These are phyloP conservation scores for Prunella vulgaris DNA, from an alignment of 257 asterid genomes.

Conservation along the genomic window DNA sequence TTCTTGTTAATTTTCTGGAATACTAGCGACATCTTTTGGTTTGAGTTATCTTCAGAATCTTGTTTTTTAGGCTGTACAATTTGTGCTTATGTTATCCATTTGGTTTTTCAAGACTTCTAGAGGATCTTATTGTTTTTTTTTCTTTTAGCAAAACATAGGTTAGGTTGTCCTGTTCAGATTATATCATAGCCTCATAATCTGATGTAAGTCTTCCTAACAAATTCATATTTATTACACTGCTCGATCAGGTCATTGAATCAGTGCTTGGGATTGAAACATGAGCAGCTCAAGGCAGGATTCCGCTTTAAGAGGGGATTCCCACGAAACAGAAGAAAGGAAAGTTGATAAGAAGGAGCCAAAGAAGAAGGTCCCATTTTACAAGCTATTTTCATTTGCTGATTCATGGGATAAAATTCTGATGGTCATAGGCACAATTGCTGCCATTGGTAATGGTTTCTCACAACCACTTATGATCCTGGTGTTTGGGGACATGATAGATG, in stretches of 20 bases:
- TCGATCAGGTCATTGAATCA: background rate
- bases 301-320: background rate
- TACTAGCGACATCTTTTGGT: background rate
- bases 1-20: background rate
- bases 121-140: background rate
- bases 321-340: background rate
- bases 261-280: background rate
- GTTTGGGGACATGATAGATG: conserved; percentile 31
- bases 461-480: conserved; percentile 33
- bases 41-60: background rate
- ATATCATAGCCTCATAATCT: background rate
- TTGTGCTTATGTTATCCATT: no score
- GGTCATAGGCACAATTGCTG: conserved; percentile 39
- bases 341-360: background rate
- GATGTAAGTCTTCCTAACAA: background rate
- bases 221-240: background rate
- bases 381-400: conserved; percentile 47
- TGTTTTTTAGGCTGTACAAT: no score
- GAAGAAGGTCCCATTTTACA: conserved; percentile 24
- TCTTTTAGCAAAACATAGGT: background rate
- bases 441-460: conserved; percentile 38
- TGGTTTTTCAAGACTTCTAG: background rate
- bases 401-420: conserved; percentile 36
- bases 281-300: background rate
- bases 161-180: background rate